Evolutionary conservation across 2,329 filamentous ascomycete species (phyloP), one percentile per base, ranked within the genome.

Genomic region (Coniella lustricola): DNA sequence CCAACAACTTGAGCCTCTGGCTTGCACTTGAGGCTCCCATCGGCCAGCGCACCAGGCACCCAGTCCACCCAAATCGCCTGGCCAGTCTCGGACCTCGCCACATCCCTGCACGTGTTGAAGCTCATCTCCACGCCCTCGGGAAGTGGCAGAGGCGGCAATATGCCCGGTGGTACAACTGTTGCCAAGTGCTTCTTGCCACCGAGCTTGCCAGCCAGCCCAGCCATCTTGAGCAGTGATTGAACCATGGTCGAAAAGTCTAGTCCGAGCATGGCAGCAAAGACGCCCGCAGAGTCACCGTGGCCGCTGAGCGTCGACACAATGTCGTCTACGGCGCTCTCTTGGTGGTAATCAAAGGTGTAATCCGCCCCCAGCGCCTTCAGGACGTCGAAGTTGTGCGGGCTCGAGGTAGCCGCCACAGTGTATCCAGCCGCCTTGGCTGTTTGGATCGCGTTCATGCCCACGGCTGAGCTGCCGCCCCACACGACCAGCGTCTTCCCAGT

Each of bases 391-490:
- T 60, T 55, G 25, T 37, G 46, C 16, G 49, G 25, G 31, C 45
- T 47, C 48, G 51, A 48, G 44, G 43, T 51, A 21, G 53, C 21
- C 22, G 55, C 43, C 38, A 56, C 55, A 2, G 33, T n/a, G 44
- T 55, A 50, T 5, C 55, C 53, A 3, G 53, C 47, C 3, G 55
- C 55, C 4, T 48, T 43, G 18, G 56, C 56, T 17, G 57, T 42
- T 48, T 58, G 55, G 20, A 54, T 54, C 2, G 51, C 49, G 39
- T 54, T 49, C 17, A 48, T 51, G 18, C 56, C 56, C 2, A 74
- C 70, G 36, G 62, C 66, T 4, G 66, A 65, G 2, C 71, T 67
- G 3, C 72, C 75, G 32, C 73, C 73, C 69, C 71, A 76, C 16
- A 77, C 58, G 10, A 77, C 57, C 0, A 74, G 18, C 3, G 42